Base-by-base conservation (phyloP, 805 yeast species). In the Saccharomycopsis vini region DNA sequence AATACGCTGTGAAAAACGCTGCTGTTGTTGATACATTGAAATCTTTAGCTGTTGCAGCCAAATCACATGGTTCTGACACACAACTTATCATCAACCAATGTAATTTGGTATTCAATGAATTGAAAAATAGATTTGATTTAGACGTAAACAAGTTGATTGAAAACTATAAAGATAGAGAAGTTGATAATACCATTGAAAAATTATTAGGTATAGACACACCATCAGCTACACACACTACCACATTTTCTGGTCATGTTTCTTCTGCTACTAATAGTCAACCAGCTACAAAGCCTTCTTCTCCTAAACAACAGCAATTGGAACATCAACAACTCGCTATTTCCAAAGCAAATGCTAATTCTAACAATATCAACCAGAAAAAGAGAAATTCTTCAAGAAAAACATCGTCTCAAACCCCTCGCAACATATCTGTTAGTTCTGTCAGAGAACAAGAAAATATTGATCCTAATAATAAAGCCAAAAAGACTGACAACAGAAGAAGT, bases 61-160 rank as follows among this genome's bases (percentile, higher is more conserved):
- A 65, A 42, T 53, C 61, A 16, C 78, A 75, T 49, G 75, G 76
- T n/a, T 64, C 62, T 42, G 73, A 73, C 38, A 62, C 75, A 3
- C 63, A 68, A 43, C 49, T 57, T 2, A 54, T 75, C 2, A 56
- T 77, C 38, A 63, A 61, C 32, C 71, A 73, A 41, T 71, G 75
- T 44, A 71, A 71, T 38, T 67, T 65, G 5, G 61, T 70, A 18
- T 62, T 79, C 47, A 62, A 61, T 21, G 62, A 71, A 24, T 47
- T 68, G 36, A 66, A 61, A 10, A 61, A 61, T 36, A 52, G 60
- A 43, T 69, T 53, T 26, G 36, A 52, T 12, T 40, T 59, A n/a
- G 55, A 54, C 42, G 54, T 55, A 46, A 50, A 31, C 29, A 52
- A 35, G 18, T 55, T 43, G 32, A 51, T 33, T 31, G 49, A 64